phyloP scores from a whole-genome alignment of 2,329 filamentous ascomycete species.

The Pseudogymnoascus sp. region DNA sequence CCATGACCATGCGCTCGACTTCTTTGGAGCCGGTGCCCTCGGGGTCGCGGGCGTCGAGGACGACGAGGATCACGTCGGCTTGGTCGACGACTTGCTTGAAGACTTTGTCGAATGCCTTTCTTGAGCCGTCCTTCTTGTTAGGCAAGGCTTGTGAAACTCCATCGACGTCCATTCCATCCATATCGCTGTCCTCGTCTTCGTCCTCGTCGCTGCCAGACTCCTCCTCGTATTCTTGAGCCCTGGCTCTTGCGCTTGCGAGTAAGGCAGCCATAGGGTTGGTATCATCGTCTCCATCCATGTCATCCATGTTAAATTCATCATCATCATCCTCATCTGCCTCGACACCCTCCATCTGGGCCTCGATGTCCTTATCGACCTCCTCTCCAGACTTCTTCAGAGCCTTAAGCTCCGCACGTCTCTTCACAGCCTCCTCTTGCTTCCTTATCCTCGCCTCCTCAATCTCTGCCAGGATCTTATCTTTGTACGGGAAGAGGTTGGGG shows the following conservation, averaged over 20 bases:
- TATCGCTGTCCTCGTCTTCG: conserved; percentile 46
- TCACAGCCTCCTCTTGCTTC: conserved; percentile 73
- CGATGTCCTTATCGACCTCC: conserved; percentile 36
- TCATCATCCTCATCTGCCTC: conserved; percentile 42
- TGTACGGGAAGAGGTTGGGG: conserved; percentile 95
- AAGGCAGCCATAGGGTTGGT: conserved; percentile 90
- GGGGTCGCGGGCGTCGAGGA: conserved; percentile 85
- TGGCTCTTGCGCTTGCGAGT: conserved; percentile 72
- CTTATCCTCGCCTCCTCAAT: conserved; percentile 80
- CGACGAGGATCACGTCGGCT: conserved; percentile 86
- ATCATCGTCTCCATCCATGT: conserved; percentile 52
- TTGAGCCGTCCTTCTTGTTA: conserved; percentile 56
- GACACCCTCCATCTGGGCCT: conserved; percentile 38
- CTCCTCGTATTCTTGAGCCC: conserved; percentile 66
- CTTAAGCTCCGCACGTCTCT: conserved; percentile 65
- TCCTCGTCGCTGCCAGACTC: conserved; percentile 44
- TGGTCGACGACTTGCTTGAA: conserved; percentile 90
- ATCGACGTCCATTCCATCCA: conserved; percentile 38
- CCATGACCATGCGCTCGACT: conserved; percentile 85
- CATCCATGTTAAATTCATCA: conserved; percentile 44
- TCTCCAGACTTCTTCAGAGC: conserved; percentile 48
- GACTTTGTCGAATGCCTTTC: conserved; percentile 88
- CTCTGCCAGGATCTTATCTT: conserved; percentile 88
- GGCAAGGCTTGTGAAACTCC: conserved; percentile 47
- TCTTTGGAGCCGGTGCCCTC: conserved; percentile 86